phyloP scores from a whole-genome alignment of 352 stramenopile genomes.

The Pythium pectinolyticum region DNA sequence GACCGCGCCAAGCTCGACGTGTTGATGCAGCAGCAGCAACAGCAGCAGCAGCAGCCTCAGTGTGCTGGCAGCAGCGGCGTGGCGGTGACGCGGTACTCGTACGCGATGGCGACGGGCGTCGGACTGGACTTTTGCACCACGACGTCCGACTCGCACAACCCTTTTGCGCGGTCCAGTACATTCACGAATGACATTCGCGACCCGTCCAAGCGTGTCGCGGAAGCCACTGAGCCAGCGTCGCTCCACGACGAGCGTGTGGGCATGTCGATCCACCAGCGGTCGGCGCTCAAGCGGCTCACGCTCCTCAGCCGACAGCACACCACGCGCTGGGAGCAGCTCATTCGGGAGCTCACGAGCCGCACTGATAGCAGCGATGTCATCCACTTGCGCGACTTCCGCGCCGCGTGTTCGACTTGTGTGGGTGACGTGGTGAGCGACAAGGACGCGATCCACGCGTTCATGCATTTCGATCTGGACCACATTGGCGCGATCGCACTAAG shows the following conservation, averaged over 20 bases:
- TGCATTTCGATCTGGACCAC: slow-evolving; percentile 71
- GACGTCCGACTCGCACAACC: slow-evolving; percentile 51
- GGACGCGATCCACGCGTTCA: slow-evolving; percentile 77
- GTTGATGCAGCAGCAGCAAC: slow-evolving; percentile 27
- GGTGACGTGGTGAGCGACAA: slow-evolving; percentile 30
- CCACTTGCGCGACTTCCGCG: slow-evolving; percentile 51
- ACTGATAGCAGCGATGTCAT: slow-evolving; percentile 32
- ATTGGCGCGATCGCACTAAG: slow-evolving; percentile 56
- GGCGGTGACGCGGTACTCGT: slow-evolving; percentile 66
- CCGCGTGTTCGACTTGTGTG: slow-evolving; percentile 19
- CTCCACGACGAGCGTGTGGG: slow-evolving; percentile 51
- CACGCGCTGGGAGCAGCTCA: slow-evolving; percentile 4
- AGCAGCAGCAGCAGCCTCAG: slow-evolving; percentile 1
- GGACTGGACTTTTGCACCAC: slow-evolving; percentile 58
- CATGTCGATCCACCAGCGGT: slow-evolving; percentile 58
- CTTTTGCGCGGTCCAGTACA: slow-evolving; percentile 61
- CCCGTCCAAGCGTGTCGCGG: slow-evolving; percentile 58
- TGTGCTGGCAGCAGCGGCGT: no score
- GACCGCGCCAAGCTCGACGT: slow-evolving; percentile 67
- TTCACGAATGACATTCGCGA: slow-evolving; percentile 79
- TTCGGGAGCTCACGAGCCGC: slow-evolving; percentile 4
- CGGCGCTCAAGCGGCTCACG: slow-evolving; percentile 51
- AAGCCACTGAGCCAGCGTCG: slow-evolving; percentile 63
- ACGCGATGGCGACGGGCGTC: slow-evolving; percentile 56
- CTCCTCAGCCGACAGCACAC: slow-evolving; percentile 25